Evolutionary conservation across 192 early-diverging fungal genomes (phyloP), one percentile per base, ranked within the genome.

Genomic region (Cetraspora pellucida): DNA sequence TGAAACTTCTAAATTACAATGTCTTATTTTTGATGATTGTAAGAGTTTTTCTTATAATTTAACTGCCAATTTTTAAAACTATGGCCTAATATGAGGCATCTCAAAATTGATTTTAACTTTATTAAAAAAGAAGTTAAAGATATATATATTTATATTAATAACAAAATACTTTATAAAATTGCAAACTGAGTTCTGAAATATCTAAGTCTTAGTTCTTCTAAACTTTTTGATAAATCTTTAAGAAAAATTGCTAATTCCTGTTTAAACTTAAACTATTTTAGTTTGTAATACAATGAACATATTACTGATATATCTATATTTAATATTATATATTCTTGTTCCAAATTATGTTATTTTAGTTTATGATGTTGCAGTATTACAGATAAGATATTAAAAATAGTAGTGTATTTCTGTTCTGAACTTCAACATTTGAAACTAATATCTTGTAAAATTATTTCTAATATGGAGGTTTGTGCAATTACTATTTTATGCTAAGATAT

Each of bases 341-440:
- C 68, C 68, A 70, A 70, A 70, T 52, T 70, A 50, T 46, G 25
- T 47, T 70, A 70, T 70, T 46, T 70, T 70, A 70, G 68, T 70
- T 70, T 70, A 46, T 70, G 68, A 28, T 70, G 44, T 70, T 70
- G 47, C 47, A 50, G 47, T 70, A 70, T 70, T 70, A 70, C 68
- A 70, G 68, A 70, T 52, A 46, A 70, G 68, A 70, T n/a, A 70
- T 70, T 70, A 70, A 70, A 70, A 70, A n/a, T n/a, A 70, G 47
- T 70, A 14, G 68, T 46, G n/a, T 70, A 70, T 70, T 70, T 46
- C 46, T 70, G 68, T 70, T 46, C 68, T 70, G 47, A n/a, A 70
- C 47, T 70, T n/a, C 47, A 70, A 70, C 68, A 70, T 70, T 70
- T 70, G 68, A 70, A 46, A 70, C 47, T 50, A 17, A 70, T 70